Base-by-base conservation (phyloP, 805 yeast genomes). In the Isabelozyma rhagii region DNA sequence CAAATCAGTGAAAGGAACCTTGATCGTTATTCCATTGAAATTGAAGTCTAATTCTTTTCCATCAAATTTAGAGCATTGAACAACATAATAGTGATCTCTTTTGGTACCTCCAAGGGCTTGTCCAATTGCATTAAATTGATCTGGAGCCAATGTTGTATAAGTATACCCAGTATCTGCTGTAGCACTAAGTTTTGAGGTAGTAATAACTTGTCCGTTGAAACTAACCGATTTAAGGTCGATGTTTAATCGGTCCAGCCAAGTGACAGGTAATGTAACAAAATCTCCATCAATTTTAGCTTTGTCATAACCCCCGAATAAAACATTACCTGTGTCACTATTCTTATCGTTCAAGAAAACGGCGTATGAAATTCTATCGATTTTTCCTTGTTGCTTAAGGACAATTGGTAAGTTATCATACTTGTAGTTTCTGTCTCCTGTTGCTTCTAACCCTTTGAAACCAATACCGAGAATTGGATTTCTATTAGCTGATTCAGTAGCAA, bases 171-270 rank as follows among this genome's bases (percentile, higher is more conserved):
- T 40, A 38, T 48, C 51, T 11, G 36, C 36, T 2, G 36, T 31
- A 17, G 47, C 50, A 31, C 43, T 15, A n/a, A 51, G 49, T 45
- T 52, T 43, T 21, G 46, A 27, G 25, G 47, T 15, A 14, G 53
- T 50, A 15, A 44, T 21, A 5, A 38, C 41, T 11, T 47, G 21
- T n/a, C 57, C 56, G 47, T 53, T 50, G 46, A 61, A 44, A 14
- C 51, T 38, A 3, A 80, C n/a, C 5, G 72, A 65, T 50, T 71
- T 70, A n/a, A 81, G 59, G 2, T 80, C 75, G 43, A 81, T 61
- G 39, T 78, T 77, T 36, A 81, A 60, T 45, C 78, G 68, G 31
- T 74, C 66, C 9, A 81, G 70, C 2, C 11, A 41, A 45, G 10
- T 31, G 3, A 31, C 36, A 10, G 36, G 36, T 31, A 31, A 31